Percentiles rank a stretch among this genome's conserved stretches.
phyloP scores from a whole-genome alignment of 2,329 filamentous ascomycete species.

The Zalaria sp. region DNA sequence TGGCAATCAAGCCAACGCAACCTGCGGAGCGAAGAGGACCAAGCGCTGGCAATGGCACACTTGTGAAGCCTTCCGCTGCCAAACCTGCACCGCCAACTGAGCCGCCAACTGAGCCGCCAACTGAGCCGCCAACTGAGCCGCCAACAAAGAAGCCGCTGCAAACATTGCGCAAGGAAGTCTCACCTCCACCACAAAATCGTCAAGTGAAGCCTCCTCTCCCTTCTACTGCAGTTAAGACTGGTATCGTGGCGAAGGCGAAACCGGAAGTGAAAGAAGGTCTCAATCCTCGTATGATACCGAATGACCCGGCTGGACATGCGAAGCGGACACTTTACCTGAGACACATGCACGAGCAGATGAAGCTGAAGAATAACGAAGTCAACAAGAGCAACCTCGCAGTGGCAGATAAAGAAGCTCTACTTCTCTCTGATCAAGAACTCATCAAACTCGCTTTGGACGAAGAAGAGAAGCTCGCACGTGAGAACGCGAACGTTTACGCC shows the following conservation, averaged over 20 bases:
- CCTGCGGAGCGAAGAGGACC: too few relatives aligned
- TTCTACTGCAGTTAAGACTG: neutral
- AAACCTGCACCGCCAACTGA: too few relatives aligned
- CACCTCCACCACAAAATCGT: conserved; percentile 3
- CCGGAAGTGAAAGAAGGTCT: conserved; percentile 23
- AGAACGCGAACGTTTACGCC: conserved; percentile 57
- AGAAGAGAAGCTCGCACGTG: conserved; percentile 60
- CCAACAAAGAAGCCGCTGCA: neutral
- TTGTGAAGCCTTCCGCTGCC: too few relatives aligned
- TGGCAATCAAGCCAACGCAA: too few relatives aligned
- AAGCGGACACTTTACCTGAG: conserved; percentile 31
- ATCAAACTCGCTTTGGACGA: conserved; percentile 59
- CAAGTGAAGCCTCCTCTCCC: neutral
- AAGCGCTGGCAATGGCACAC: too few relatives aligned
- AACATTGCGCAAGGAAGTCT: conserved; percentile 6
- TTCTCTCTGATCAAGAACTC: conserved; percentile 50
- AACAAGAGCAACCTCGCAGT: conserved; percentile 31
- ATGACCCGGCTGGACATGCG: conserved; percentile 26
- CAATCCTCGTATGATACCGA: conserved; percentile 51
- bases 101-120: too few relatives aligned
- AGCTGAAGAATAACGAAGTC: conserved; percentile 52
- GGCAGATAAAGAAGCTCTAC: conserved; percentile 36
- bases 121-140: neutral
- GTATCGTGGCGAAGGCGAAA: neutral
- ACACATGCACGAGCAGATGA: conserved; percentile 50